Percentiles rank a stretch among this genome's conserved stretches.
Conservation (phyloP, 2,329 filamentous ascomycete genomes). For the Drechslerella coelobrocha region DNA sequence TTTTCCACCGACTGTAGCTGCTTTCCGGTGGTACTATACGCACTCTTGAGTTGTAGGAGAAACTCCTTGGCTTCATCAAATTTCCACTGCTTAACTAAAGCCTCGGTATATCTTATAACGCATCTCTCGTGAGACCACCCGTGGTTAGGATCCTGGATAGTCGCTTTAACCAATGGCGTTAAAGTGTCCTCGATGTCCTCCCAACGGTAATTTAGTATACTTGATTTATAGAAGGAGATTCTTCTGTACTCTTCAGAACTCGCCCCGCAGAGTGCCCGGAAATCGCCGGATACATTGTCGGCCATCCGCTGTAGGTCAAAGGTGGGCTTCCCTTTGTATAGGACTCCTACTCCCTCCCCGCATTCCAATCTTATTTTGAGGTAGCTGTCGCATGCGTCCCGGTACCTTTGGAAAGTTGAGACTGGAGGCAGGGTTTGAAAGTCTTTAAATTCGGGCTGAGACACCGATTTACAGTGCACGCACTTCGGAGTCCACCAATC, state of each 20-base stretch:
- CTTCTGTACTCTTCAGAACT: not conserved
- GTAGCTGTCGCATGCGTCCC: not conserved
- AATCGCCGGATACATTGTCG: not conserved
- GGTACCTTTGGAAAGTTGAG: too few relatives aligned
- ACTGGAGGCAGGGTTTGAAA: too few relatives aligned
- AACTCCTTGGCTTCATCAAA: not conserved
- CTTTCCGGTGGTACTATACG: not conserved
- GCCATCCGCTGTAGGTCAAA: not conserved
- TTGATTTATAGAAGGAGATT: not conserved
- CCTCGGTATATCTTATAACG: not conserved
- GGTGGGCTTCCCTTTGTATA: not conserved
- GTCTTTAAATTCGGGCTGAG: too few relatives aligned
- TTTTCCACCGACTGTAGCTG: not conserved
- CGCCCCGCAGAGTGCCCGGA: not conserved
- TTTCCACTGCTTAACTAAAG: not conserved
- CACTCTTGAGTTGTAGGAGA: not conserved
- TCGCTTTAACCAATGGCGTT: not conserved
- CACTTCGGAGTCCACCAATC: too few relatives aligned
- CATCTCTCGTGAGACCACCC: not conserved
- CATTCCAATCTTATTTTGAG: not conserved
- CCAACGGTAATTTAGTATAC: not conserved
- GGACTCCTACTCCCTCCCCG: not conserved
- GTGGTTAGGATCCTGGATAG: not conserved
- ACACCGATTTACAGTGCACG: too few relatives aligned
- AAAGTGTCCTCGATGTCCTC: not conserved